Evolutionary conservation across 176 grass and related monocot species (phyloP).

Genomic region (Triticum urartu): DNA sequence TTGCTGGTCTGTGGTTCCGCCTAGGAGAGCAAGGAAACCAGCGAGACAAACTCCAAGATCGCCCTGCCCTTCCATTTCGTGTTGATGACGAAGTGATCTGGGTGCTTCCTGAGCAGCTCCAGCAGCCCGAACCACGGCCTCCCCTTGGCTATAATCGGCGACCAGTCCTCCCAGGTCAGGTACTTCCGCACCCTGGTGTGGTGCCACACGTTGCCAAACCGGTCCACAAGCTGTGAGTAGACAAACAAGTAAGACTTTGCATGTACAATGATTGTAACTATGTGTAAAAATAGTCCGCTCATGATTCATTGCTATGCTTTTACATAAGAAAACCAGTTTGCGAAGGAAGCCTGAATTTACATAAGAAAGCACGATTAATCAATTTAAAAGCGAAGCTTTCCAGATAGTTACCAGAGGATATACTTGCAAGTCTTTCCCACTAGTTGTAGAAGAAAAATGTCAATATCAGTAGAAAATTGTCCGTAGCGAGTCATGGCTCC

Average conservation of each 20-base stretch:
- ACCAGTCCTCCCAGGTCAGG: constrained; percentile 71
- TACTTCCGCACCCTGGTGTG: constrained; percentile 77
- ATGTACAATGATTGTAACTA: not conserved
- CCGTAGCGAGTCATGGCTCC: not conserved
- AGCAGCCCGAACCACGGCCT: constrained; percentile 78
- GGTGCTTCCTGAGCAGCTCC: constrained; percentile 78
- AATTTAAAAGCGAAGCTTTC: not conserved
- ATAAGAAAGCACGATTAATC: not conserved
- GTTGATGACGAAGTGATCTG: constrained; percentile 91
- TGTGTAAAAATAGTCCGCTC: not conserved
- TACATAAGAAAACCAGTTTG: no score
- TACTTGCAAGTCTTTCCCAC: not conserved
- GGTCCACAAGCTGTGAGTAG: constrained; percentile 64
- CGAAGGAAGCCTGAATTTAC: no score
- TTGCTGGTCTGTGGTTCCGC: not conserved
- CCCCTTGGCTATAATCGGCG: constrained; percentile 61
- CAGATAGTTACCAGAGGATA: not conserved
- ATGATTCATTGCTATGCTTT: no score
- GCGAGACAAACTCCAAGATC: constrained; percentile 67
- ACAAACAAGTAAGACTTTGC: not conserved
- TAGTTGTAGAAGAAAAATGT: not conserved
- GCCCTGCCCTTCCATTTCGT: constrained; percentile 83
- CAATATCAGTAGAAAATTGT: not conserved
- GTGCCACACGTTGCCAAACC: constrained; percentile 85
- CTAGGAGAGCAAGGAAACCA: constrained; percentile 67